Conservation (phyloP, 2,329 filamentous ascomycete genomes). For the Microsporum ferrugineum region DNA sequence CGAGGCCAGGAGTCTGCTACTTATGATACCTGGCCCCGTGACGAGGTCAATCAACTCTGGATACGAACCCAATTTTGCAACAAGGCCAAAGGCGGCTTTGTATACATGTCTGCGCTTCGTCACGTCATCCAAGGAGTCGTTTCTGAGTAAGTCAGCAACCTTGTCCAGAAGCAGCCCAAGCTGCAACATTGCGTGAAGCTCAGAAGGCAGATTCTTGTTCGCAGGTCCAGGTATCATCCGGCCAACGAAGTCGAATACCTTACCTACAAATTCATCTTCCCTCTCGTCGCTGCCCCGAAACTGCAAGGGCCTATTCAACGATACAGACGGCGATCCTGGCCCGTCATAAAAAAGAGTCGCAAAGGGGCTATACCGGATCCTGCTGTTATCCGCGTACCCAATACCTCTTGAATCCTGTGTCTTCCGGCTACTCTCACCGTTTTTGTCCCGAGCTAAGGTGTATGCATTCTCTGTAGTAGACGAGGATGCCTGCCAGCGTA, state of each 20-base stretch:
- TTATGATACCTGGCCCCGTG: slow-evolving; percentile 26
- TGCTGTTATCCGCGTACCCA: slow-evolving; percentile 11
- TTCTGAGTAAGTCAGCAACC: slow-evolving; percentile 30
- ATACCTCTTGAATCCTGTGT: slow-evolving; percentile 11
- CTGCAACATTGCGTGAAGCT: slow-evolving; percentile 24
- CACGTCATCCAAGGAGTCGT: slow-evolving; percentile 32
- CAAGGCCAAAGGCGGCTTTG: slow-evolving; percentile 30
- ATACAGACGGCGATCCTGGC: background rate
- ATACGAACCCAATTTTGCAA: slow-evolving; percentile 27
- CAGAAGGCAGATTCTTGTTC: slow-evolving; percentile 19
- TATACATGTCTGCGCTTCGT: slow-evolving; percentile 27
- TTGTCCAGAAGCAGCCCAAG: slow-evolving; percentile 29
- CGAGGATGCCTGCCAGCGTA: slow-evolving; percentile 7
- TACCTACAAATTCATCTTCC: slow-evolving; percentile 19
- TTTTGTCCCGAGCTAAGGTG: too few species aligned
- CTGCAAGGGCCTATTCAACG: background rate
- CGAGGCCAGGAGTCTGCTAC: slow-evolving; percentile 26
- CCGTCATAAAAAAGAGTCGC: slow-evolving; percentile 6
- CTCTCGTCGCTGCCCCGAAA: slow-evolving; percentile 10
- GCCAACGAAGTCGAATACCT: slow-evolving; percentile 18
- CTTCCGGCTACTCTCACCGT: slow-evolving; percentile 6
- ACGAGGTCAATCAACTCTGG: slow-evolving; percentile 23
- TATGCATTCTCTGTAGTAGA: background rate
- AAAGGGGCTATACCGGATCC: slow-evolving; percentile 4
- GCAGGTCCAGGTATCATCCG: slow-evolving; percentile 8